Conservation (phyloP, 192 early-diverging fungal species). For the Coemansia sp. region DNA sequence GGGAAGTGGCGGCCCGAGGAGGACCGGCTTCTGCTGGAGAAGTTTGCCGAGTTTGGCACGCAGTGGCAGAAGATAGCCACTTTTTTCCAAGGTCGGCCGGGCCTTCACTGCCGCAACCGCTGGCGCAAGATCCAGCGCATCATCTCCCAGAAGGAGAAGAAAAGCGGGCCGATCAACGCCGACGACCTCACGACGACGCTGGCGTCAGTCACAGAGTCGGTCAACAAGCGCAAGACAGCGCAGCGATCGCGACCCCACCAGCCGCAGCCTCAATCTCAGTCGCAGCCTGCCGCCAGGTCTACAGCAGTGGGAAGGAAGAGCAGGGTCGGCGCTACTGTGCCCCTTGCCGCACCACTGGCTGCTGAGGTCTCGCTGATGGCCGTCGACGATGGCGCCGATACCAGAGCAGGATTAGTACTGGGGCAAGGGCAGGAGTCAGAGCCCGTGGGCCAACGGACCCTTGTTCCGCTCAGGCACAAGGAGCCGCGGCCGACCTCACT, state of each 20-base stretch:
- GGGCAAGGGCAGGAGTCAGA: constrained; percentile 12
- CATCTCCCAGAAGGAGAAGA: constrained; percentile 47
- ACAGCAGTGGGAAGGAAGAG: neutral
- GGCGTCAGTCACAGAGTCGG: constrained; percentile 48
- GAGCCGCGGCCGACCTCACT: constrained; percentile 1
- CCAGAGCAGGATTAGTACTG: neutral
- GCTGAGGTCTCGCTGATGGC: neutral
- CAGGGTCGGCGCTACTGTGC: neutral
- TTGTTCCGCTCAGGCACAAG: neutral
- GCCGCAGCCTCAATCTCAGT: constrained; percentile 1
- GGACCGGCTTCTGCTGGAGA: constrained; percentile 59
- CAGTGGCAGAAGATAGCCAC: constrained; percentile 79
- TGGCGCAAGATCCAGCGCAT: constrained; percentile 74
- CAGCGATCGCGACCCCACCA: constrained; percentile 27
- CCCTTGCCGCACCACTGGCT: neutral
- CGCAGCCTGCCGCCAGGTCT: neutral
- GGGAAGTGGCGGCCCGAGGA: constrained; percentile 69
- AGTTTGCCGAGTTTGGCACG: constrained; percentile 64
- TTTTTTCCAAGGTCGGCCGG: constrained; percentile 70
- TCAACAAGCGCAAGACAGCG: constrained; percentile 47
- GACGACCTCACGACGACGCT: constrained; percentile 26
- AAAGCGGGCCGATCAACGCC: constrained; percentile 20
- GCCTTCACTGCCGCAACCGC: constrained; percentile 73
- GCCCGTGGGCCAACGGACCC: neutral
- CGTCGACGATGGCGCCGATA: neutral